Base-by-base conservation (phyloP, 169 alveolate species). In the Ichthyophthirius multifiliis region DNA sequence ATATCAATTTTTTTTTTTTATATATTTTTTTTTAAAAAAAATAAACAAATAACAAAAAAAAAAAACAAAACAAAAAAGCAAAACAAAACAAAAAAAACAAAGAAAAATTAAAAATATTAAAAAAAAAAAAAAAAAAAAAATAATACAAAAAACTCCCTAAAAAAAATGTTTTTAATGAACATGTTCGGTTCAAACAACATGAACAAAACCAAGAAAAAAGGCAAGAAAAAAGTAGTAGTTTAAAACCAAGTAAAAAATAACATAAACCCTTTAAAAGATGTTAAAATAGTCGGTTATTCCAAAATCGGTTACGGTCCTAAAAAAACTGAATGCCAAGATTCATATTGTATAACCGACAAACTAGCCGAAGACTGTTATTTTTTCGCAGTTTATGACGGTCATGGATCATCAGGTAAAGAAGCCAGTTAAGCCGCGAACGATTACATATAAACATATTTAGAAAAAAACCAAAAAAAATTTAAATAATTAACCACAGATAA, bases 341-440 rank as follows among this genome's bases (percentile, higher is more conserved):
- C 87, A 5, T 41, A 55, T 35, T 82, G 83, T 44, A 74, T 75
- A n/a, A 74, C 74, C 62, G 87, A 82, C 18, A 62, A 74, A 62
- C 64, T 82, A 23, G 39, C 46, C 30, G 83, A 82, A 41, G 87
- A 74, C 7, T 74, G 83, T 65, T 44, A 82, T 47, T 88, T 80
- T 67, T 88, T 45, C 74, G 93, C 89, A 71, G 90, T 88, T 0
- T 88, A 83, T 65, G 93, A 88, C 63, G 93, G 93, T 2, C 93
- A 88, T 78, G 93, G 93, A 4, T 81, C 83, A 35, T 75, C 81
- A 16, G 93, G 93, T 15, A 88, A 83, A 73, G 90, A 88, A 80
- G 92, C 85, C 71, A 71, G 85, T 9, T 55, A 75, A 64, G 76
- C 83, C 10, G 90, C 93, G 9, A 88, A 88, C 55, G 67, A 73